Conservation (phyloP, 2,329 filamentous ascomycete species). For the Aspergillus sp. region DNA sequence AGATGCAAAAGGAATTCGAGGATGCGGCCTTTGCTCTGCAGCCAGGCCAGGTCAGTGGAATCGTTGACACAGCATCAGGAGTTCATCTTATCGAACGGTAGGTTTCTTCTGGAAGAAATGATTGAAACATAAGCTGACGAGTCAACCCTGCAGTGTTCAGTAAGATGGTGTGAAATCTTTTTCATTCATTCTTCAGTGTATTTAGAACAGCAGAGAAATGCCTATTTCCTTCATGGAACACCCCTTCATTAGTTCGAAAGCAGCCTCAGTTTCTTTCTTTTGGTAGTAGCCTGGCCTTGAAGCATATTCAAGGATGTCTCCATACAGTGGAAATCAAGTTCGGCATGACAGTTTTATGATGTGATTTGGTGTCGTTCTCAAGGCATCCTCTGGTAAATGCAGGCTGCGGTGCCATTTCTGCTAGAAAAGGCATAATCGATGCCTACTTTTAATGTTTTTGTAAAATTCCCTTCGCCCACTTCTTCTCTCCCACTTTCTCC, state of each 20-base stretch:
- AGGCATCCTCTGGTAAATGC: not conserved
- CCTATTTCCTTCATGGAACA: no score
- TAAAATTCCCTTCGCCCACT: not conserved
- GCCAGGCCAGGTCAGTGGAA: conserved; percentile 76
- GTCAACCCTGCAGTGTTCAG: not conserved
- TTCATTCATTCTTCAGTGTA: no score
- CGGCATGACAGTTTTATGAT: no score
- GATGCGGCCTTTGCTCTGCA: conserved; percentile 89
- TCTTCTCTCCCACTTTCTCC: not conserved
- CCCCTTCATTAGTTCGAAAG: no score
- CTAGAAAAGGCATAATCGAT: not conserved
- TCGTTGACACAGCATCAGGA: conserved; percentile 90
- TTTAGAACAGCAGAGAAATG: no score
- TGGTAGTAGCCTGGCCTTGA: no score
- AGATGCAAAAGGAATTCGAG: conserved; percentile 99
- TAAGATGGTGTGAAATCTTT: no score
- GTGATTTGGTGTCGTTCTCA: no score
- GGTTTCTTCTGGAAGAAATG: conserved; percentile 12
- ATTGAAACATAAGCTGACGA: not conserved
- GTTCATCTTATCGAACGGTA: conserved; percentile 95
- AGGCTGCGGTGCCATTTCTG: not conserved
- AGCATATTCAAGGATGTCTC: no score
- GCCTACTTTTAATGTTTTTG: not conserved
- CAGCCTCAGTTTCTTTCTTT: no score
- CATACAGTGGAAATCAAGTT: no score